Evolutionary conservation across 768 basidiomycete species (phyloP), one percentile per base, ranked within the genome.

Genomic region (Leccinum barrowsii): DNA sequence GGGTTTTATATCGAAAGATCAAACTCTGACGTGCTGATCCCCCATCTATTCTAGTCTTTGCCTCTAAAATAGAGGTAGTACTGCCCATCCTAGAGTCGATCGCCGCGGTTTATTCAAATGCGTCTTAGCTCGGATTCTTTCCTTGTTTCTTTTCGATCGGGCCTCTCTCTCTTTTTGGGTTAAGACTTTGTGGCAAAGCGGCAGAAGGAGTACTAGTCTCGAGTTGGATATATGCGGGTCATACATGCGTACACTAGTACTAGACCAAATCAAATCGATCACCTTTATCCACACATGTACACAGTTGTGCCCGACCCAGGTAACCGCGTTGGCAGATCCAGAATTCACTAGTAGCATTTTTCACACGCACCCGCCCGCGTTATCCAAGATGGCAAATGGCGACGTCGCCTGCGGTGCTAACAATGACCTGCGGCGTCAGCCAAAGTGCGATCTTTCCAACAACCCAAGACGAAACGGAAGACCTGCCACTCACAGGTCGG

Each of bases 371-470:
- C 58, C 50, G 15, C 59, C 66, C n/a, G 52, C 37, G n/a, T 53
- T 70, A 22, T 67, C 67, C 49, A 70, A 24, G 17, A 70, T 62
- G 21, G 69, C 62, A 46, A 69, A 71, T 1, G 67, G 69, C 6
- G 70, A 71, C 3, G 67, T 56, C 1, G 63, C 37, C 32, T 65
- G 69, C 10, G 69, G 65, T 28, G 69, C 69, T 70, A 59, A 24
- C 35, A 19, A 46, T 4, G 26, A 21, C 35, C 52, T 21, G 5
- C 17, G 1, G 7, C 8, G 54, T 66, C 55, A 67, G 42, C 42
- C 42, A 59, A 19, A 15, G 24, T 3, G 4, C 1, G 3, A 11
- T 50, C 10, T n/a, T 26, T 8, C 26, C 7, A 32, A 13, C 28
- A 44, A 7, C 42, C 19, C 1, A 12, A 22, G 7, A 11, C 12